Conservation (phyloP, 2,329 filamentous ascomycete genomes). For the Colletotrichum nymphaeae region DNA sequence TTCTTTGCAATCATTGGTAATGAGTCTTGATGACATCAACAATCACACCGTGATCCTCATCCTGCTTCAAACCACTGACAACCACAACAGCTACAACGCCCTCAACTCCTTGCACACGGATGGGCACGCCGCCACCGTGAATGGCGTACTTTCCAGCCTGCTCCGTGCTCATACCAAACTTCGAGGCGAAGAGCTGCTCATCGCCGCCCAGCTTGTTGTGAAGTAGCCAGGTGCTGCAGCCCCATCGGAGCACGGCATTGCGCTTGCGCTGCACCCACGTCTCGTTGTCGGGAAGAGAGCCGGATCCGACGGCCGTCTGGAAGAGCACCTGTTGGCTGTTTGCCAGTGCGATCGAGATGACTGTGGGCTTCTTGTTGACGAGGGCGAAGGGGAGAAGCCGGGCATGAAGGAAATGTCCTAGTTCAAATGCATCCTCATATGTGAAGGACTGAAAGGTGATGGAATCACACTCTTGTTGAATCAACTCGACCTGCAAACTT, state of each 20-base stretch:
- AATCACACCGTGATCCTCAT: constrained; percentile 82
- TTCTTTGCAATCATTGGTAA: constrained; percentile 44
- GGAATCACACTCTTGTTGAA: constrained; percentile 52
- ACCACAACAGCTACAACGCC: constrained; percentile 81
- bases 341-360: constrained; percentile 74
- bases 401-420: constrained; percentile 73
- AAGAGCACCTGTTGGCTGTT: constrained; percentile 72
- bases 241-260: constrained; percentile 78
- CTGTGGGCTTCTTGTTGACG: constrained; percentile 55
- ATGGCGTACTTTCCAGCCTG: constrained; percentile 75
- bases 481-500: constrained; percentile 39
- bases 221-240: constrained; percentile 77
- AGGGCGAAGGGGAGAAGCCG: constrained; percentile 65
- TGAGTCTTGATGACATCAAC: constrained; percentile 73
- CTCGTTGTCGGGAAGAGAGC: constrained; percentile 78
- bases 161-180: constrained; percentile 70
- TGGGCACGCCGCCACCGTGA: constrained; percentile 81
- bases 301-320: constrained; percentile 74
- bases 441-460: constrained; percentile 68
- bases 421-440: constrained; percentile 70
- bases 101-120: constrained; percentile 79
- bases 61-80: constrained; percentile 80
- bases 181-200: constrained; percentile 72
- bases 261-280: constrained; percentile 78
- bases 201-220: constrained; percentile 74